phyloP scores from a whole-genome alignment of 176 grass and related monocot species.

The Eleusine coracana region DNA sequence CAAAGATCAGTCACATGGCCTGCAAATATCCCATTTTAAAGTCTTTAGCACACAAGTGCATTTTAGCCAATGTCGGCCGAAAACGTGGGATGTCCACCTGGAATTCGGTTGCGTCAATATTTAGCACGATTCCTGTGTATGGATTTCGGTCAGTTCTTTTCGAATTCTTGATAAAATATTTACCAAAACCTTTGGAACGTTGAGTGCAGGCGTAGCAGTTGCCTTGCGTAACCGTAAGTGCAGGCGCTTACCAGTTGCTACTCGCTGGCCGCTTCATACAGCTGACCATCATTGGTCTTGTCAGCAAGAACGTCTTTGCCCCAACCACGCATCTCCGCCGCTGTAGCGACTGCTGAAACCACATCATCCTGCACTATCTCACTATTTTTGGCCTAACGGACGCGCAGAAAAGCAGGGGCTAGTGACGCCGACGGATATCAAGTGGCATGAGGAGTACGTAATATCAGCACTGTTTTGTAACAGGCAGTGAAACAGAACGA shows the following conservation, averaged over 20 bases:
- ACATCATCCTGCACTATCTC: not conserved
- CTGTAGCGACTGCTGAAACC: not conserved
- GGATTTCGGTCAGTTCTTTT: not conserved
- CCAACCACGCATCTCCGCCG: not conserved
- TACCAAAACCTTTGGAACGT: not conserved
- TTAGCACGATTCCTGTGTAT: not conserved
- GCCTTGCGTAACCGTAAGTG: not conserved
- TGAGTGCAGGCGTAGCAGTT: not conserved
- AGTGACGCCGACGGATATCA: not conserved
- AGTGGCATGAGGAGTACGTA: not conserved
- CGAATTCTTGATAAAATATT: not conserved
- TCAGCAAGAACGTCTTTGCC: not conserved
- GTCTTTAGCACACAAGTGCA: not conserved
- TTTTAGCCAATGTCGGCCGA: not conserved
- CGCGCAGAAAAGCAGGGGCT: not conserved
- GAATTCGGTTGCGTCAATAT: not conserved
- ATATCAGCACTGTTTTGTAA: not conserved
- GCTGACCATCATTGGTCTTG: not conserved
- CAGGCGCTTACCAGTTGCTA: not conserved
- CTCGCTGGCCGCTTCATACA: not conserved
- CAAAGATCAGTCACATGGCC: not conserved
- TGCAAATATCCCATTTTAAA: not conserved
- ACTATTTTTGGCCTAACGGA: slow-evolving; percentile 8
- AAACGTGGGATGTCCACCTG: not conserved
- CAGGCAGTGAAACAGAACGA: not conserved